Percentiles rank a stretch among this genome's conserved stretches.
phyloP scores from a whole-genome alignment of 2,329 filamentous ascomycete genomes.

The Cordyceps cicadae region DNA sequence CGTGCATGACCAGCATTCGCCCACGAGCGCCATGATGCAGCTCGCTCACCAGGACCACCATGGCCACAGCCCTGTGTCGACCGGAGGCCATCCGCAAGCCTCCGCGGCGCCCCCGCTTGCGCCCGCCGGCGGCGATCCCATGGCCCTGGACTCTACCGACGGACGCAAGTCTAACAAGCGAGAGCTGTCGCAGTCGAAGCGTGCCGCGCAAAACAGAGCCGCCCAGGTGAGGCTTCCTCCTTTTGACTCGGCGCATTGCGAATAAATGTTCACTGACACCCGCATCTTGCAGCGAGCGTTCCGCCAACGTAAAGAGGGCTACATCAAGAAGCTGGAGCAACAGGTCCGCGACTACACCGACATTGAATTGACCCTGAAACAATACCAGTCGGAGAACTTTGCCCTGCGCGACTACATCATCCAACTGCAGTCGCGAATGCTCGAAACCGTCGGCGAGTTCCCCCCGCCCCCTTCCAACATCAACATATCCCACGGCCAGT shows the following conservation, averaged over 20 bases:
- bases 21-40: conserved; percentile 29
- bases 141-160: conserved; percentile 15
- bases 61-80: conserved; percentile 24
- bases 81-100: conserved; percentile 13
- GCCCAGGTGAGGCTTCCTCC: conserved; percentile 66
- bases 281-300: conserved; percentile 68
- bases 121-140: conserved; percentile 16
- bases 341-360: conserved; percentile 75
- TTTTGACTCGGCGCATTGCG: not conserved
- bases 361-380: conserved; percentile 70
- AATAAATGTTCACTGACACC: not conserved
- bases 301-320: conserved; percentile 92
- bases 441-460: conserved; percentile 75
- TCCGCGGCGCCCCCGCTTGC: conserved; percentile 16
- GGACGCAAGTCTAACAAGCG: conserved; percentile 62
- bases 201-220: conserved; percentile 91
- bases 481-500: conserved; percentile 26
- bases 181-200: conserved; percentile 89
- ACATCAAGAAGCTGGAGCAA: conserved; percentile 95
- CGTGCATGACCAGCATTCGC: conserved; percentile 15
- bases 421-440: conserved; percentile 74
- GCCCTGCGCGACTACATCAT: conserved; percentile 88
- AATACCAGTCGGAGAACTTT: conserved; percentile 82
- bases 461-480: conserved; percentile 77
- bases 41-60: conserved; percentile 24